Conservation (phyloP, 495 filamentous ascomycete genomes). For the Daldinia loculata region DNA sequence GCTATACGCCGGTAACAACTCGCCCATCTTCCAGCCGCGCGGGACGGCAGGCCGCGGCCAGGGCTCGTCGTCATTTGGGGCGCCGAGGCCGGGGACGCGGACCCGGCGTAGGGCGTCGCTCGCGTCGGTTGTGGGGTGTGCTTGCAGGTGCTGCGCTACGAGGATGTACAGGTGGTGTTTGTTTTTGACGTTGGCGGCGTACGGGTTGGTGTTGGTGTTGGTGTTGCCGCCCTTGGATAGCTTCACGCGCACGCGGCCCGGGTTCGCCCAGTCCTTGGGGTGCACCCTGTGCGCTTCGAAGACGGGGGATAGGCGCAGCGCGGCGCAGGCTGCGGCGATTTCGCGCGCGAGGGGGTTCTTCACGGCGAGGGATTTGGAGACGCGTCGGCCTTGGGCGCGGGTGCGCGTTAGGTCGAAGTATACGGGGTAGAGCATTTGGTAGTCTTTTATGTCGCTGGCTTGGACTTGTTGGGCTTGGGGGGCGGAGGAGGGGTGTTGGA, state of each 20-base stretch:
- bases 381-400: slow-evolving; percentile 80
- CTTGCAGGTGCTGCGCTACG: slow-evolving; percentile 75
- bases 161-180: slow-evolving; percentile 89
- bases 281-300: slow-evolving; percentile 93
- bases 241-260: slow-evolving; percentile 82
- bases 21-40: slow-evolving; percentile 89
- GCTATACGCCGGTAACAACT: slow-evolving; percentile 83
- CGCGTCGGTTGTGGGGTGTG: slow-evolving; percentile 75
- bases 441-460: slow-evolving; percentile 63
- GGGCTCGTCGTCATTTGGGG: slow-evolving; percentile 65
- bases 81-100: slow-evolving; percentile 65
- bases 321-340: slow-evolving; percentile 83
- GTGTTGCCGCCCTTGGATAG: slow-evolving; percentile 47
- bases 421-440: slow-evolving; percentile 90
- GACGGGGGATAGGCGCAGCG: slow-evolving; percentile 75
- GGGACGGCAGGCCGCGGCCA: slow-evolving; percentile 79
- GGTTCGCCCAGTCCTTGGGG: slow-evolving; percentile 97
- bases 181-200: slow-evolving; percentile 67
- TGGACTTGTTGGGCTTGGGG: slow-evolving; percentile 49
- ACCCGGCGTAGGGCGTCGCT: slow-evolving; percentile 72
- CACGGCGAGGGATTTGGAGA: slow-evolving; percentile 74
- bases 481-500: slow-evolving; percentile 39
- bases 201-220: not conserved
- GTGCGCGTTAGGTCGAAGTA: slow-evolving; percentile 87
- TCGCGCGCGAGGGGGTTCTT: slow-evolving; percentile 87